Evolutionary conservation across 768 basidiomycete species (phyloP).

Genomic region (Russula compacta): DNA sequence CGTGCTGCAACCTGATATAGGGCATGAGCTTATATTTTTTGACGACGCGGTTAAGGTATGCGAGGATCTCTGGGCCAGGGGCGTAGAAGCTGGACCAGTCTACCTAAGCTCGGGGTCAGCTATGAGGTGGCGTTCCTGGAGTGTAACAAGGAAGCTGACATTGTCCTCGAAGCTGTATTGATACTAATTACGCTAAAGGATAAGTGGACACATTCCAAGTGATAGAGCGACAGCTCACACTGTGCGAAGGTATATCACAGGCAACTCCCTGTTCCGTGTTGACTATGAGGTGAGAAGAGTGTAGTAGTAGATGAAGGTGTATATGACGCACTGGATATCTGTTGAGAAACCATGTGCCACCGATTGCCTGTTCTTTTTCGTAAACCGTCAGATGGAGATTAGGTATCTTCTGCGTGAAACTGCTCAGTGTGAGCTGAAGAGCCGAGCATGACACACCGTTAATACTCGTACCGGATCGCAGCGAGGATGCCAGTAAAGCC

Average conservation of each 20-base stretch:
- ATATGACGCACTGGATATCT: constrained; percentile 9
- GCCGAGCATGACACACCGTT: too few relatives aligned
- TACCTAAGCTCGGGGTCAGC: not conserved
- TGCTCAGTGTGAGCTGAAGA: constrained; percentile 16
- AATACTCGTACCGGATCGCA: constrained; percentile 37
- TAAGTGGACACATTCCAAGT: not conserved
- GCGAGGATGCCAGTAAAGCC: constrained; percentile 53
- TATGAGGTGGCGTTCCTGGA: not conserved
- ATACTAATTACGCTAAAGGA: not conserved
- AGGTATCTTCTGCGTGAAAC: constrained; percentile 43
- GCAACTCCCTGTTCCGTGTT: constrained; percentile 2
- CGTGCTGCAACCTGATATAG: constrained; percentile 48
- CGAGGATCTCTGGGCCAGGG: constrained; percentile 35
- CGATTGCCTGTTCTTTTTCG: constrained; percentile 49
- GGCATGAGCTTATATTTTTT: constrained; percentile 46
- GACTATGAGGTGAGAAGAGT: too few relatives aligned
- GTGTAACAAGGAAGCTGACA: not conserved
- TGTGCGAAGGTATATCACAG: constrained; percentile 14
- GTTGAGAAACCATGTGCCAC: constrained; percentile 54
- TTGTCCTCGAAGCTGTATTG: constrained; percentile 15
- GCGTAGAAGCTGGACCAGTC: constrained; percentile 18
- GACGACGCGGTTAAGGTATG: constrained; percentile 45
- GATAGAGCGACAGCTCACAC: not conserved
- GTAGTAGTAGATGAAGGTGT: not conserved
- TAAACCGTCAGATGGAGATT: constrained; percentile 50